phyloP scores from a whole-genome alignment of 495 filamentous ascomycete genomes.

The Penicillium paradoxum region DNA sequence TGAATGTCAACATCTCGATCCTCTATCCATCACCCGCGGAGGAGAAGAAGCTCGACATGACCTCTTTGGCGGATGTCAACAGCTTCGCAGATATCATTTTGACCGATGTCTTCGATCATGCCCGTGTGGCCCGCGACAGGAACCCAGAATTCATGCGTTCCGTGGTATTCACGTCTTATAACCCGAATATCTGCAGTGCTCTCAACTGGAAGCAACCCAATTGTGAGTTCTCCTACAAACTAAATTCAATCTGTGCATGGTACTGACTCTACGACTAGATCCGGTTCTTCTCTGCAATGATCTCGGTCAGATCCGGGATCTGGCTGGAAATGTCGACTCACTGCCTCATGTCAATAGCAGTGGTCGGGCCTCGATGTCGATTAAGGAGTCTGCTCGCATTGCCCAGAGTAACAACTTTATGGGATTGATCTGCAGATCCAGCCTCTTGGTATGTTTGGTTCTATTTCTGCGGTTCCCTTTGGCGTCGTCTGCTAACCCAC shows the following conservation, averaged over 20 bases:
- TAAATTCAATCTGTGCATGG: background rate
- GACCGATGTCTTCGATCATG: conserved; percentile 84
- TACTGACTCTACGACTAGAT: conserved; percentile 43
- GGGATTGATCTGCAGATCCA: conserved; percentile 86
- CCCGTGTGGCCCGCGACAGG: conserved; percentile 64
- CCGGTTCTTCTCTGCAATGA: conserved; percentile 95
- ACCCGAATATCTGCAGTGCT: conserved; percentile 81
- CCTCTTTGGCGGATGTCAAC: conserved; percentile 79
- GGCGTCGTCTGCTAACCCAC: conserved; percentile 16
- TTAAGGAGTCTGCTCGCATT: conserved; percentile 91
- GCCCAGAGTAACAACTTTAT: conserved; percentile 97
- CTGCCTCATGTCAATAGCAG: conserved; percentile 52
- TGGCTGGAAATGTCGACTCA: conserved; percentile 39
- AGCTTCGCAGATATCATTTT: conserved; percentile 78
- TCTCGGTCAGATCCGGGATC: conserved; percentile 56
- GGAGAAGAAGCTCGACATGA: conserved; percentile 60
- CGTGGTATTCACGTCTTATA: conserved; percentile 89
- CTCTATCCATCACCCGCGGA: conserved; percentile 73
- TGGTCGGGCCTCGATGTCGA: conserved; percentile 67
- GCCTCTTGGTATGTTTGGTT: conserved; percentile 64
- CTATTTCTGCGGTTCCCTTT: background rate
- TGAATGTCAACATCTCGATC: conserved; percentile 84
- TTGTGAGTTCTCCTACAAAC: conserved; percentile 49
- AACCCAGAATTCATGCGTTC: conserved; percentile 67
- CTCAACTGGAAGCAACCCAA: conserved; percentile 99